Evolutionary conservation across 139 green algal species (phyloP).

Genomic region (Chlorella sp.): DNA sequence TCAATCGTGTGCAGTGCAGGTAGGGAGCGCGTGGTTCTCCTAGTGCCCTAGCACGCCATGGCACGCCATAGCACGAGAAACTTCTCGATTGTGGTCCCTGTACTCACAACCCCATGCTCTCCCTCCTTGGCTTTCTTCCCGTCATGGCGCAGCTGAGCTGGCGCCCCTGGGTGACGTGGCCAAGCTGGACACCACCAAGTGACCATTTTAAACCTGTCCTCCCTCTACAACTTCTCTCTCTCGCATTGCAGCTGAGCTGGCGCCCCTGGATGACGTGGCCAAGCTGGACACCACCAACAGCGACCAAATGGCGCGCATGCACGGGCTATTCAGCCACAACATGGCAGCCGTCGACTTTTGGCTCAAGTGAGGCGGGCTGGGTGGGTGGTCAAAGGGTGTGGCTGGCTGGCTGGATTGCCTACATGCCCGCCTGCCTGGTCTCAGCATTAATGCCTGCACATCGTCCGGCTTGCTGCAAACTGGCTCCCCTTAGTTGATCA

Average conservation of each 20-base stretch:
- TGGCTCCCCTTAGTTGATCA: too few relatives aligned
- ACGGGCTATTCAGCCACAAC: constrained; percentile 57
- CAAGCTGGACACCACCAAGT: background rate
- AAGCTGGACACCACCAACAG: constrained; percentile 64
- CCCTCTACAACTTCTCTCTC: background rate
- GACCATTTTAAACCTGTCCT: background rate
- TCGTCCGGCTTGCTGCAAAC: background rate
- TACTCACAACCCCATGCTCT: background rate
- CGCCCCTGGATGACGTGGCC: constrained; percentile 31
- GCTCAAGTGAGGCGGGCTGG: constrained; percentile 33
- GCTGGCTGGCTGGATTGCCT: too few relatives aligned
- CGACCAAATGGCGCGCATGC: constrained; percentile 45
- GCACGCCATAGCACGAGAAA: too few relatives aligned
- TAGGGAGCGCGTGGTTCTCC: too few relatives aligned
- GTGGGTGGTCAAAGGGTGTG: background rate
- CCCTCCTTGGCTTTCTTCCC: background rate
- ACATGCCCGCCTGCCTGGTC: too few relatives aligned
- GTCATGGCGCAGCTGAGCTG: constrained; percentile 8
- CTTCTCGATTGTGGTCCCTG: too few relatives aligned
- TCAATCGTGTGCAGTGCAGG: too few relatives aligned
- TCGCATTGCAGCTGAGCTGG: constrained; percentile 31
- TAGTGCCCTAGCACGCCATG: too few relatives aligned
- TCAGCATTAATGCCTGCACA: background rate
- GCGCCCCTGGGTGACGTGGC: too few relatives aligned
- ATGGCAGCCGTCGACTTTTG: constrained; percentile 60